Conservation (phyloP, 2,329 filamentous ascomycete genomes). For the Lecanicillium sp. region DNA sequence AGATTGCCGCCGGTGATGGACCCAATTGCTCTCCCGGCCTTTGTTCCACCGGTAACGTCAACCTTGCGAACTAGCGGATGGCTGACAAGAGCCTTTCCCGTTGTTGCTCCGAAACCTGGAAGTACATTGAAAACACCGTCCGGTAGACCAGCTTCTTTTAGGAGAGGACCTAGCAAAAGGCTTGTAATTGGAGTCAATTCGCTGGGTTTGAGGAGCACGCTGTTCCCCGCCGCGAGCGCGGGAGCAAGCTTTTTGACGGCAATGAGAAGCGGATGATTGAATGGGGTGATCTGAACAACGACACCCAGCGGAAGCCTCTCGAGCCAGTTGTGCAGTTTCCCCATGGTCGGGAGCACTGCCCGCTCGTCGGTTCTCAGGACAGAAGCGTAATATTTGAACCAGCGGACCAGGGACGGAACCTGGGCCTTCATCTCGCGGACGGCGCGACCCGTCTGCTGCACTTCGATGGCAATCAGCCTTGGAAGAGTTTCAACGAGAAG, state of each 20-base stretch:
- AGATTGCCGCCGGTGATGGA: slow-evolving; percentile 57
- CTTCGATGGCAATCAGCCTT: slow-evolving; percentile 53
- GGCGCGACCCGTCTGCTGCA: slow-evolving; percentile 58
- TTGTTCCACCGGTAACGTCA: slow-evolving; percentile 68
- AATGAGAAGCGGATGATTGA: slow-evolving; percentile 51
- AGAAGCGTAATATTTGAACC: slow-evolving; percentile 65
- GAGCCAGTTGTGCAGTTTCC: slow-evolving; percentile 49
- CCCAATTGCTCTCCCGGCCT: slow-evolving; percentile 60
- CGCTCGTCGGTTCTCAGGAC: slow-evolving; percentile 60
- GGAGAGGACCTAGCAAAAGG: slow-evolving; percentile 49
- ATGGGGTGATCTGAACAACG: slow-evolving; percentile 47
- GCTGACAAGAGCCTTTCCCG: slow-evolving; percentile 43
- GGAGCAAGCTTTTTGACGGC: slow-evolving; percentile 53
- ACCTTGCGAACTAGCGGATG: slow-evolving; percentile 53
- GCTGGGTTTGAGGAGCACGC: slow-evolving; percentile 52
- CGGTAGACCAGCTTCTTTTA: slow-evolving; percentile 61
- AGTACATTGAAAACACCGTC: slow-evolving; percentile 60
- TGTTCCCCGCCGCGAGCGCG: slow-evolving; percentile 50
- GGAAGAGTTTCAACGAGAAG: slow-evolving; percentile 45
- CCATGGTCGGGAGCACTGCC: slow-evolving; percentile 54
- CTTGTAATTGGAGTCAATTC: slow-evolving; percentile 55
- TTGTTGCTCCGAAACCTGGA: slow-evolving; percentile 42
- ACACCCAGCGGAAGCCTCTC: slow-evolving; percentile 49
- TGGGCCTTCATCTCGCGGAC: slow-evolving; percentile 65
- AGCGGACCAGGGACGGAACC: slow-evolving; percentile 55